Conservation (phyloP, 2,329 filamentous ascomycete species). For the Cytospora chrysosperma region DNA sequence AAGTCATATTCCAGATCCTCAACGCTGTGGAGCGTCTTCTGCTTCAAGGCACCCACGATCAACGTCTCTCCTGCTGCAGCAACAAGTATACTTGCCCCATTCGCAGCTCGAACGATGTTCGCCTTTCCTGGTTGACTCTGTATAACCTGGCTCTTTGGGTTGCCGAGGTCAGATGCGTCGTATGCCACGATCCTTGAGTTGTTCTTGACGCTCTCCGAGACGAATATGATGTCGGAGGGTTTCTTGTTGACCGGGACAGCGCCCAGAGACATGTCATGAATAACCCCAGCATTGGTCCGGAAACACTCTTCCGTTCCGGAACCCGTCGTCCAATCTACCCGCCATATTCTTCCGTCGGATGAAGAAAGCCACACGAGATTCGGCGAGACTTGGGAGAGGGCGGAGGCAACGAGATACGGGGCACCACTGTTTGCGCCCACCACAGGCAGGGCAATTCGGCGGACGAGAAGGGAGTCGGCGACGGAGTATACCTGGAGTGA, state of each 20-base stretch:
- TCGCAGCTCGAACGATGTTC: constrained; percentile 33
- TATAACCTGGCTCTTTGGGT: constrained; percentile 16
- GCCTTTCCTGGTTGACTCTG: constrained; percentile 13
- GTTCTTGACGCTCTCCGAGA: constrained; percentile 44
- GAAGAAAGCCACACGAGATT: constrained; percentile 60
- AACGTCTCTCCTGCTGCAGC: constrained; percentile 54
- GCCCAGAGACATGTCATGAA: constrained; percentile 47
- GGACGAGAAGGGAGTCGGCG: constrained; percentile 74
- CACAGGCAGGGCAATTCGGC: constrained; percentile 61
- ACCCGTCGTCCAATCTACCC: constrained; percentile 57
- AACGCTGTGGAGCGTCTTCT: constrained; percentile 34
- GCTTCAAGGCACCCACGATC: constrained; percentile 56
- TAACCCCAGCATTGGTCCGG: constrained; percentile 41
- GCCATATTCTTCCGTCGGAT: constrained; percentile 56
- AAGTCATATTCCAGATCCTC: constrained; percentile 55
- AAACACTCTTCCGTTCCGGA: constrained; percentile 43
- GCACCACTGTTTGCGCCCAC: constrained; percentile 32
- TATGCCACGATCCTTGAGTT: constrained; percentile 48
- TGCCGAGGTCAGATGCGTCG: constrained; percentile 33
- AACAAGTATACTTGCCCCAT: constrained; percentile 58
- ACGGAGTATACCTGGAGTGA: constrained; percentile 80
- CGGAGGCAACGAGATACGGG: constrained; percentile 42
- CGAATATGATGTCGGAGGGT: constrained; percentile 45
- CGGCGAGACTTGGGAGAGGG: constrained; percentile 42
- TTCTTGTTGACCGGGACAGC: constrained; percentile 37